Percentiles rank a stretch among this genome's conserved stretches.
phyloP scores from a whole-genome alignment of 2,329 filamentous ascomycete species.

The Dactylellina haptotyla region DNA sequence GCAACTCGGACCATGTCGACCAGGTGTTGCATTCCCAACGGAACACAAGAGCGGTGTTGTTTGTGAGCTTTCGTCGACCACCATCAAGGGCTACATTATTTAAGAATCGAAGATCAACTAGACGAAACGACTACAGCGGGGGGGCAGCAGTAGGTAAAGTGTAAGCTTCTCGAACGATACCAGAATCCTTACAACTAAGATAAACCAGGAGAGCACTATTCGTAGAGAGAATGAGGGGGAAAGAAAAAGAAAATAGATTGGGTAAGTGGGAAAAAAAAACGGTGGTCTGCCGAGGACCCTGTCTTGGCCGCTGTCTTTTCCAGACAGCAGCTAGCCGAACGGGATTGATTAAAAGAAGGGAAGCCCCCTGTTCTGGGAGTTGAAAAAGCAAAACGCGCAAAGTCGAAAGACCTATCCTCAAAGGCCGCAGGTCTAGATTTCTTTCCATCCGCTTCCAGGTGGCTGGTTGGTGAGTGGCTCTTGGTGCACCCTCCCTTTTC shows the following conservation, averaged over 20 bases:
- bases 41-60: not conserved
- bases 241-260: constrained; percentile 13
- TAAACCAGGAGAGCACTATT: not conserved
- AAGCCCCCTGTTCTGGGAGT: not conserved
- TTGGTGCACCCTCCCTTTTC: too few relatives aligned
- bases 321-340: constrained; percentile 50
- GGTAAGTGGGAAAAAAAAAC: constrained; percentile 22
- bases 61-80: too few relatives aligned
- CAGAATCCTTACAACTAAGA: constrained; percentile 11
- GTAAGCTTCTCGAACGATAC: constrained; percentile 3
- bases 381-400: constrained; percentile 46
- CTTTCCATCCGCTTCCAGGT: constrained; percentile 50
- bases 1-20: constrained; percentile 42
- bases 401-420: constrained; percentile 9
- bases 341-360: constrained; percentile 42
- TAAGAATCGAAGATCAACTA: too few relatives aligned
- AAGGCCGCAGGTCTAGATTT: constrained; percentile 27
- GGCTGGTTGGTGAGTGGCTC: too few relatives aligned
- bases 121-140: constrained; percentile 7
- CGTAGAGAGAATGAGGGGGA: not conserved
- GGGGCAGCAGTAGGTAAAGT: too few relatives aligned
- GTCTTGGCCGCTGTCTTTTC: constrained; percentile 43
- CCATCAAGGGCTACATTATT: too few relatives aligned
- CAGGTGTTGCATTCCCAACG: constrained; percentile 42
- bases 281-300: constrained; percentile 50